Conservation (phyloP, 2,329 filamentous ascomycete species). For the Venturia aucupariae region DNA sequence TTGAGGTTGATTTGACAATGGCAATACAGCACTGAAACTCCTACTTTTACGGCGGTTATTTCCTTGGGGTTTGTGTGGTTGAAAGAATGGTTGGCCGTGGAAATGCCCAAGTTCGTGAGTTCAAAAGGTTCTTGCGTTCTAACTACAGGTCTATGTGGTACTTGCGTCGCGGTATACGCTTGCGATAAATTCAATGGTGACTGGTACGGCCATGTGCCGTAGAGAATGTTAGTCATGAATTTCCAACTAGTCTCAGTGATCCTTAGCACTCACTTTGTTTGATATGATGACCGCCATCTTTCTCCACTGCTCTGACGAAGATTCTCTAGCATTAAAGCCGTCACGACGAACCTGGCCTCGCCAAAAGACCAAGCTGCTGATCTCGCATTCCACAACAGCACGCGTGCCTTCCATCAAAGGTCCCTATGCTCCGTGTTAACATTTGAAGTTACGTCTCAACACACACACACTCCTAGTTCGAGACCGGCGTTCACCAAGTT, state of each 20-base stretch:
- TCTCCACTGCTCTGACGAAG: neutral
- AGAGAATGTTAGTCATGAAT: constrained; percentile 4
- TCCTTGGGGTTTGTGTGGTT: neutral
- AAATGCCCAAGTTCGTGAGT: neutral
- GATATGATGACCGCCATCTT: neutral
- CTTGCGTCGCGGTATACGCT: neutral
- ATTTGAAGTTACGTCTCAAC: neutral
- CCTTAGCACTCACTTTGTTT: neutral
- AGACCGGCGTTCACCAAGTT: neutral
- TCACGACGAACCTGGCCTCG: neutral
- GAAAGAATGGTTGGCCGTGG: neutral
- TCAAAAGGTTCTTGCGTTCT: neutral
- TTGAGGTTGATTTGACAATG: neutral
- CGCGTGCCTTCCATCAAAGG: neutral
- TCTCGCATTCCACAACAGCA: neutral
- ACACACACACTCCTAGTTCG: neutral
- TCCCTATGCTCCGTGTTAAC: neutral
- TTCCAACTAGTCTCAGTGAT: neutral
- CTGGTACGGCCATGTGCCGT: neutral
- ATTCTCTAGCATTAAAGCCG: neutral
- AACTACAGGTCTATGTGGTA: neutral
- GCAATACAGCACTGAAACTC: neutral
- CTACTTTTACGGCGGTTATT: neutral
- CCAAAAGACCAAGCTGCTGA: neutral
- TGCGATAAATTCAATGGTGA: neutral